phyloP scores from a whole-genome alignment of 352 stramenopile species.

The Phytophthora tubulina region DNA sequence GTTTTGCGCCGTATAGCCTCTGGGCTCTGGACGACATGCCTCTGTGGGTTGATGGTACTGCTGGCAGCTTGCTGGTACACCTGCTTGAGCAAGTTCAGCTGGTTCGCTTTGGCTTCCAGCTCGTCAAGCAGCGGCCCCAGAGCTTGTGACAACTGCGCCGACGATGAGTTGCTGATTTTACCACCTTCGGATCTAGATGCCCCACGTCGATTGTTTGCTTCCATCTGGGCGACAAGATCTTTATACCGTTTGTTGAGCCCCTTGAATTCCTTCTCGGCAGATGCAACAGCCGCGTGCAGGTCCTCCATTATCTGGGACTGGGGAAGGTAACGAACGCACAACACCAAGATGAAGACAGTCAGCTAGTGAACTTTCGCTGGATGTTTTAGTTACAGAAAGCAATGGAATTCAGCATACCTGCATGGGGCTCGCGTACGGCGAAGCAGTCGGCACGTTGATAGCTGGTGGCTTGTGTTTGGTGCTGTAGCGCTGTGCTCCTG shows the following conservation, averaged over 20 bases:
- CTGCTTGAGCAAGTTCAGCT: conserved; percentile 75
- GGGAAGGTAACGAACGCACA: conserved; percentile 8
- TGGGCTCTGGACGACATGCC: conserved; percentile 60
- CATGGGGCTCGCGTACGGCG: conserved; percentile 57
- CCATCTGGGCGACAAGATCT: conserved; percentile 53
- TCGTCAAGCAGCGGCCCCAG: conserved; percentile 65
- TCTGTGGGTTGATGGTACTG: conserved; percentile 69
- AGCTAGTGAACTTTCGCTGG: conserved; percentile 1
- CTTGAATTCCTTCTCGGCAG: conserved; percentile 59
- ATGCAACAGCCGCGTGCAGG: conserved; percentile 46
- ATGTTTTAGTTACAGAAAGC: conserved; percentile 12
- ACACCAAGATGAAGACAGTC: conserved; percentile 5
- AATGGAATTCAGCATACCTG: conserved; percentile 47
- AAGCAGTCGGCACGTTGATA: conserved; percentile 51
- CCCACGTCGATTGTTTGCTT: conserved; percentile 34
- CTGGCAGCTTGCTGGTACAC: conserved; percentile 63
- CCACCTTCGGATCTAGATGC: conserved; percentile 8
- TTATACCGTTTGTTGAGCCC: conserved; percentile 57
- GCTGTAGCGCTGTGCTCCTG: background rate
- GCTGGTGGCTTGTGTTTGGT: conserved; percentile 42
- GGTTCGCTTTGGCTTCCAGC: conserved; percentile 70
- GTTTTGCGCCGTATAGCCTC: conserved; percentile 72
- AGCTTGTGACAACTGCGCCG: conserved; percentile 50
- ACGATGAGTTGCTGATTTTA: conserved; percentile 23
- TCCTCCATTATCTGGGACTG: conserved; percentile 75